Conservation (phyloP, 2,329 filamentous ascomycete genomes). For the Cadophora sp. region DNA sequence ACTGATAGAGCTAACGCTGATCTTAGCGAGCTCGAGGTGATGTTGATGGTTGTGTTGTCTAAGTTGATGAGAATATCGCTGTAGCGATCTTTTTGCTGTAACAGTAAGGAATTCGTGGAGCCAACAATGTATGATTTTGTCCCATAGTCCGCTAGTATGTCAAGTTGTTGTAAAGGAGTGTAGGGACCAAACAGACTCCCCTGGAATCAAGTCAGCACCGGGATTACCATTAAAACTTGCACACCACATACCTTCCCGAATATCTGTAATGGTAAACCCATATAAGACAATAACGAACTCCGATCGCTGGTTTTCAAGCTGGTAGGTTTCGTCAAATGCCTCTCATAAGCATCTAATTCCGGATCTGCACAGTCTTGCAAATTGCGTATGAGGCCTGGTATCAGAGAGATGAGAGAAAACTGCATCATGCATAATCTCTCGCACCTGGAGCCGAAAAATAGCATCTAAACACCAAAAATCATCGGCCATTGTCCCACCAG, state of each 20-base stretch:
- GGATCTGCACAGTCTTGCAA: conserved; percentile 96
- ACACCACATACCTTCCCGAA: conserved; percentile 76
- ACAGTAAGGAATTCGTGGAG: conserved; percentile 90
- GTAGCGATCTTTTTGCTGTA: conserved; percentile 95
- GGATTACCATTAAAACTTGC: background rate
- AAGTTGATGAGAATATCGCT: conserved; percentile 97
- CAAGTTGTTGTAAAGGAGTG: conserved; percentile 93
- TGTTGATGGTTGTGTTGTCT: conserved; percentile 85
- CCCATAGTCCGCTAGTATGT: conserved; percentile 88
- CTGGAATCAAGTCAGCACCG: conserved; percentile 49
- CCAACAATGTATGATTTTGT: conserved; percentile 98
- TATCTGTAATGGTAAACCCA: conserved; percentile 92
- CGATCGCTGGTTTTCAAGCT: conserved; percentile 92
- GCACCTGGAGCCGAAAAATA: conserved; percentile 97
- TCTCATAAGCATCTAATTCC: conserved; percentile 84
- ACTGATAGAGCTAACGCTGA: conserved; percentile 79
- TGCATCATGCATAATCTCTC: conserved; percentile 98
- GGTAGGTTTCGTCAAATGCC: conserved; percentile 76
- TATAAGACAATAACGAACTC: conserved; percentile 86
- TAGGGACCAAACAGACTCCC: conserved; percentile 96
- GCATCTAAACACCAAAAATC: conserved; percentile 68
- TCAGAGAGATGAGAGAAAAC: conserved; percentile 93
- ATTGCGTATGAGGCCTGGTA: conserved; percentile 88
- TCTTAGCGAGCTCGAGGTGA: conserved; percentile 80
- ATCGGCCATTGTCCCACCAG: background rate